Evolutionary conservation across 2,329 filamentous ascomycete genomes (phyloP), one percentile per base, ranked within the genome.

Genomic region (Lecanosticta acicola): DNA sequence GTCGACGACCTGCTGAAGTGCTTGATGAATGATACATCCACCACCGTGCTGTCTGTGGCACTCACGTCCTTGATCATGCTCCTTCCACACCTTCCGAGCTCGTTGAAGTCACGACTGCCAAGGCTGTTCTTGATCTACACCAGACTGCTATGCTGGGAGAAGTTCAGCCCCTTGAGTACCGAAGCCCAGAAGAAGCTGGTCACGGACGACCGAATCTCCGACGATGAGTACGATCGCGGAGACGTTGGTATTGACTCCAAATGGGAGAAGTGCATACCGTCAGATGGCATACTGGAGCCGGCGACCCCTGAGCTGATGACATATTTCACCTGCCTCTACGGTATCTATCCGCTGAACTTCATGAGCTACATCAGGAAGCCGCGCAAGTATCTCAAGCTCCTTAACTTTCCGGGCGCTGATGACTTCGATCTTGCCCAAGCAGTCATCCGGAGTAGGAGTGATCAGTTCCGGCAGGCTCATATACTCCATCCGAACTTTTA

Each of bases 331-430:
- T 83, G 89, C 19, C 72, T 93, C 0, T 93, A 93, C 56, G 87
- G 87, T 0, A 69, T 93, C 3, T 93, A 91, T 53, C 87, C 87
- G 1, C 79, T 91, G 60, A 91, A 91, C 62, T 88, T 93, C 57
- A 85, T 88, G 79, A 84, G 84, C 65, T 93, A 91, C 61, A 84
- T 93, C 51, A 79, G 86, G 46, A 91, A 91, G 60, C 86, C 87
- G 2, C 81, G 88, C 55, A 80, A 84, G 53, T 91, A 85, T 60
- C 71, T 93, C 8, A 82, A 87, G 38, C 83, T 85, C 58, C 80
- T 84, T 33, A 80, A 87, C 53, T 84, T 81, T 24, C 74, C 78
- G 3, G 80, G 82, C 39, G 77, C 81, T 1, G 83, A 89, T 52
- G 83, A 87, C 44, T 77, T 91, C 35, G 85, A 90, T 59, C 76